Base-by-base conservation (phyloP, 805 yeast species). In the Candida insectorum region DNA sequence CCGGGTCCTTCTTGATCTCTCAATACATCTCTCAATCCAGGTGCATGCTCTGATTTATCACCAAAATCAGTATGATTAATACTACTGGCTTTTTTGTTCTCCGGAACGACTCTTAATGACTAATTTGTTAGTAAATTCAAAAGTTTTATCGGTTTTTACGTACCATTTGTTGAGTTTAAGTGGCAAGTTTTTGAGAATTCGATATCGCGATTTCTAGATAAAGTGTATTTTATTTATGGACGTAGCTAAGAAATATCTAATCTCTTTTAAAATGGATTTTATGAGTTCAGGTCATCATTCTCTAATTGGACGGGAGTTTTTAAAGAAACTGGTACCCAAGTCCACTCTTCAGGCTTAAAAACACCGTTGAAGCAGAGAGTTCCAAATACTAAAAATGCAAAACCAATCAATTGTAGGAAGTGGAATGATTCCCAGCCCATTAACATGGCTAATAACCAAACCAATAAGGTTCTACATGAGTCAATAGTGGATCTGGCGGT, bases 401-500 rank as follows among this genome's bases (percentile, higher is more conserved):
- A 85, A 0, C 93, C 94, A 13, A 72, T 18, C 14, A 78, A 59
- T 53, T 85, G 94, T 32, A 80, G 55, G n/a, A 60, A 47, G 14
- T 67, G 66, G 58, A 83, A 85, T 1, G 65, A 47, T 55, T 85
- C 93, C 94, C 93, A 85, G 3, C 91, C 93, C 42, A 84, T 48
- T 15, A 56, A 33, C 31, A 85, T 60, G 0, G 93, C 85, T 6
- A 81, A 72, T 1, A 79, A 24, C 94, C 94, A 85, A 12, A 85
- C 89, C 17, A 81, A 56, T 16, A 83, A 57, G 0, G 93, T 84
- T 43, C 94, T 69, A 39, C 84, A 79, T 0, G 88, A 79, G 49
- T 85, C 94, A 31, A 85, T 73, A 2, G 93, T 85, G 15, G 87
- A 78, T 49, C 93, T 67, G 2, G 89, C 71, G 1, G 94, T 84